Base-by-base conservation (phyloP, 805 yeast species). In the Blastobotrys robertii region DNA sequence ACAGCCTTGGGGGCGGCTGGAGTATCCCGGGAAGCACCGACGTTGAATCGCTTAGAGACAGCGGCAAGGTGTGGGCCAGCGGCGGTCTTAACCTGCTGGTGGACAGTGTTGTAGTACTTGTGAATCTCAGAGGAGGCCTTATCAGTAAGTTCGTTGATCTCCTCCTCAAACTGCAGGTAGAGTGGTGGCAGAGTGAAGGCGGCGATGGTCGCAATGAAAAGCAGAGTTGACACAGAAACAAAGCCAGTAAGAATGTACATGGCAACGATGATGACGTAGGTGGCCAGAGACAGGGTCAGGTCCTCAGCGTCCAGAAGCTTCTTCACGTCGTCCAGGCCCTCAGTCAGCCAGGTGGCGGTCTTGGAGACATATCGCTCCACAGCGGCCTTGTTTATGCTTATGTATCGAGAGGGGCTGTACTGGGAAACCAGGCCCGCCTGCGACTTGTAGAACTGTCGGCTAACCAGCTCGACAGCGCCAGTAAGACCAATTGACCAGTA, bases 161-260 rank as follows among this genome's bases (percentile, higher is more conserved):
- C 81, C 57, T 72, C 72, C 72, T 85, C 79, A 74, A 83, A 78
- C 52, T 72, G 72, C 54, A 75, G 66, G 71, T 88, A 90, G 49
- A 81, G 57, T 25, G 73, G 75, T 46, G 97, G 97, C 37, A 75
- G 67, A 36, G 94, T 64, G 73, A 90, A 90, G 11, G 81, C 72
- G 14, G 69, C 58, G 39, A 84, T 62, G 39, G 79, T 77, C 36
- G 76, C 62, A 39, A 74, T 59, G 52, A 81, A 69, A 28, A 78
- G 55, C 53, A 87, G 64, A 25, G 81, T 69, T 75, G 81, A 82
- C 44, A 88, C 63, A 16, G 94, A 76, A 61, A 87, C 68, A 74
- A 79, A 70, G 29, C 84, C 77, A 50, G 94, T 82, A 55, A 87
- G 65, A 63, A 79, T 75, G 72, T 77, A 83, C 49, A 78, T 65